phyloP scores from a whole-genome alignment of 768 basidiomycete genomes.

The Asterophora lycoperdoides region DNA sequence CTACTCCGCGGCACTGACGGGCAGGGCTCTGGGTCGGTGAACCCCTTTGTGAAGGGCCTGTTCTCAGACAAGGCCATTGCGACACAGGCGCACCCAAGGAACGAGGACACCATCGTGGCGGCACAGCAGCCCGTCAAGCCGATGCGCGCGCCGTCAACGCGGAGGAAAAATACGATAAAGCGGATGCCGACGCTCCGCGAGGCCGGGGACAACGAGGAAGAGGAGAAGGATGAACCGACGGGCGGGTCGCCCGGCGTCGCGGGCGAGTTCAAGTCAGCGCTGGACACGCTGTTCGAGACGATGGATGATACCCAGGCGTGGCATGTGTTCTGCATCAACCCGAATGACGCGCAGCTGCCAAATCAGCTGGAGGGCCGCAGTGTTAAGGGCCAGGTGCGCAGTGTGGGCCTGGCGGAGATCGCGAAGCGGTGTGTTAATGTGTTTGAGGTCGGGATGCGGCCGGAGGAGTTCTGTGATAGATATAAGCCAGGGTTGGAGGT shows the following conservation, averaged over 20 bases:
- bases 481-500: conserved; percentile 66
- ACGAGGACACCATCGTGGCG: conserved; percentile 93
- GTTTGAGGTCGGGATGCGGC: conserved; percentile 83
- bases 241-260: conserved; percentile 67
- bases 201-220: conserved; percentile 40
- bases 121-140: conserved; percentile 93
- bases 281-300: conserved; percentile 84
- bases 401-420: conserved; percentile 75
- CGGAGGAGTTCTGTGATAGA: conserved; percentile 79
- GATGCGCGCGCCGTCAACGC: conserved; percentile 87
- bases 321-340: conserved; percentile 91
- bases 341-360: conserved; percentile 92
- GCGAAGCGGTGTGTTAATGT: conserved; percentile 59
- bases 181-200: conserved; percentile 54
- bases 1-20: conserved; percentile 72
- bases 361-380: conserved; percentile 91
- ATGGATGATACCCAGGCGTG: conserved; percentile 87
- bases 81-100: conserved; percentile 85
- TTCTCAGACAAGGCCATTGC: conserved; percentile 89
- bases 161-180: conserved; percentile 72
- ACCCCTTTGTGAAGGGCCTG: conserved; percentile 87
- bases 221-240: conserved; percentile 44
- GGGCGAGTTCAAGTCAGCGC: conserved; percentile 81
- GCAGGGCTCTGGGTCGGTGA: conserved; percentile 69
- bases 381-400: conserved; percentile 88